A percentile compares a stretch with the other conserved stretches of the same genome.
These are phyloP conservation scores for Vigna nakashimae DNA, from an alignment of 306 rosid genomes.

Conservation along the genomic window DNA sequence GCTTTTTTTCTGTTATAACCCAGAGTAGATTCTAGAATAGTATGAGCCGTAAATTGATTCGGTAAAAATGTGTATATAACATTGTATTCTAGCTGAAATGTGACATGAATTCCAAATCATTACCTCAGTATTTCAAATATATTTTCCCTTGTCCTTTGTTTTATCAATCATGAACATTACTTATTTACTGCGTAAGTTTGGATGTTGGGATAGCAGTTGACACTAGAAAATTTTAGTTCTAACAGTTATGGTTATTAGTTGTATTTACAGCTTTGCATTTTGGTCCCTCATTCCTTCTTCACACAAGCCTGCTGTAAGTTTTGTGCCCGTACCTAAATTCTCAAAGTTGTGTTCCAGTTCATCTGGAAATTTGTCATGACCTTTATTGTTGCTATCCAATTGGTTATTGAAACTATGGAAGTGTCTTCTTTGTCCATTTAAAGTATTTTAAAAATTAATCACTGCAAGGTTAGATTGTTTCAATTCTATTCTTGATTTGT, in stretches of 20 bases:
- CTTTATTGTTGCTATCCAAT: constrained; percentile 9
- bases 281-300: background rate
- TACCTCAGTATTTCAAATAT: too few species aligned
- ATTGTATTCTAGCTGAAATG: too few species aligned
- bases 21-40: too few species aligned
- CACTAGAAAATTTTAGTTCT: background rate
- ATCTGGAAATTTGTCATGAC: constrained; percentile 17
- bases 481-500: constrained; percentile 1
- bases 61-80: too few species aligned
- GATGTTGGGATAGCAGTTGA: constrained; percentile 5
- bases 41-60: too few species aligned
- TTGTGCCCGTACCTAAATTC: background rate
- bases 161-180: background rate
- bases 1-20: too few species aligned
- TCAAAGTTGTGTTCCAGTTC: background rate
- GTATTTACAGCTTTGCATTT: background rate
- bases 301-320: constrained; percentile 27
- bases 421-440: background rate
- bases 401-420: constrained; percentile 18
- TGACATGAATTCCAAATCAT: too few species aligned
- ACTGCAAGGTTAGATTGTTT: constrained; percentile 9
- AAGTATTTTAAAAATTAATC: background rate
- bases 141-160: too few species aligned
- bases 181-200: constrained; percentile 11
- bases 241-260: background rate